phyloP scores from a whole-genome alignment of 768 basidiomycete genomes.

The Flagelloscypha sp. region DNA sequence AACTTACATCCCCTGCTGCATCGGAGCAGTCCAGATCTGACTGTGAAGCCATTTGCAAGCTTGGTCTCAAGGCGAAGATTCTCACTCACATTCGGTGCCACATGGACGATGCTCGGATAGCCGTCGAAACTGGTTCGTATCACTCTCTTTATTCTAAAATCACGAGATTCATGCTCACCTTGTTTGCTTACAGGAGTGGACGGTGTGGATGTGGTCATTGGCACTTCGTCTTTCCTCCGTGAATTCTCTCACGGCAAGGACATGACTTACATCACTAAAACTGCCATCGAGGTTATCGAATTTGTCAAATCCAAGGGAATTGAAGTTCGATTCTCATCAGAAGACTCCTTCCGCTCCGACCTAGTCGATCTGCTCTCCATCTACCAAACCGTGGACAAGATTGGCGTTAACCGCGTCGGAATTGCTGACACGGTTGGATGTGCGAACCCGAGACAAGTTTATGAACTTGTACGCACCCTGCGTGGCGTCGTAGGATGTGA shows the following conservation, averaged over 20 bases:
- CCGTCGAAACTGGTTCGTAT: constrained; percentile 86
- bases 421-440: constrained; percentile 99
- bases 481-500: constrained; percentile 95
- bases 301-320: constrained; percentile 99
- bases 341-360: constrained; percentile 99
- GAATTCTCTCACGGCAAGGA: constrained; percentile 99
- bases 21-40: constrained; percentile 91
- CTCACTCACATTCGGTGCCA: constrained; percentile 99
- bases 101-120: constrained; percentile 98
- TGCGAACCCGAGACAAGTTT: constrained; percentile 97
- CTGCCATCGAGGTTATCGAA: constrained; percentile 96
- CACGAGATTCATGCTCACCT: neutral
- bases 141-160: neutral
- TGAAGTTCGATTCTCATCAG: constrained; percentile 98
- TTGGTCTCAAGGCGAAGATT: constrained; percentile 93
- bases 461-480: constrained; percentile 93
- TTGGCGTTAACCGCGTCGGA: constrained; percentile 97
- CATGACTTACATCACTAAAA: constrained; percentile 99
- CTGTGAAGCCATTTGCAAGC: constrained; percentile 98
- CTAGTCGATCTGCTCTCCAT: constrained; percentile 97
- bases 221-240: constrained; percentile 96
- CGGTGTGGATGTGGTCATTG: constrained; percentile 98
- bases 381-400: constrained; percentile 99
- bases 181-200: constrained; percentile 65
- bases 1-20: constrained; percentile 95